Evolutionary conservation across 179 eudicot genomes (phyloP).

Genomic region (Carnegiea gigantea): DNA sequence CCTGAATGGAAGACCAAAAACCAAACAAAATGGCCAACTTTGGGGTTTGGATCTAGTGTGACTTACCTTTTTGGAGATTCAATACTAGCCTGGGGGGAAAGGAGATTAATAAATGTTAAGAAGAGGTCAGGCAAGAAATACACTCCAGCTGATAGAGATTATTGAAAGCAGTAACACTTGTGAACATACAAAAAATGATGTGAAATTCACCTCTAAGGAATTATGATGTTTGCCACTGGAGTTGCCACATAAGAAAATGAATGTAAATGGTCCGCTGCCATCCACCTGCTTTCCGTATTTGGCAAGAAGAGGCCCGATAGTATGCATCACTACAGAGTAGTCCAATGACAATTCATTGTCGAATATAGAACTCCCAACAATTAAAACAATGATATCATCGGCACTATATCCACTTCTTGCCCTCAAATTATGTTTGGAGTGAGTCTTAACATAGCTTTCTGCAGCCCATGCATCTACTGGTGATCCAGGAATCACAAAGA

Average conservation of each 20-base stretch:
- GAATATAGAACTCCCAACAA: conserved; percentile 81
- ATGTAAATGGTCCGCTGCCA: conserved; percentile 45
- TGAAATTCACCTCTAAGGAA: conserved; percentile 65
- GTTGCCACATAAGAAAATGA: conserved; percentile 74
- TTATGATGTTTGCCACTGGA: conserved; percentile 61
- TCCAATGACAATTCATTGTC: conserved; percentile 85
- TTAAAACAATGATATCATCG: conserved; percentile 74
- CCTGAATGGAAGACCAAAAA: too few relatives aligned
- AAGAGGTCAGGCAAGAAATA: too few relatives aligned
- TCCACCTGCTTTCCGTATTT: conserved; percentile 66
- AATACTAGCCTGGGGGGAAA: too few relatives aligned
- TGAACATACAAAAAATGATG: background rate
- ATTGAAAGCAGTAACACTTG: background rate
- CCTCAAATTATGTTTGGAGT: conserved; percentile 64
- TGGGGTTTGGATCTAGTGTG: too few relatives aligned
- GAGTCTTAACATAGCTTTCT: conserved; percentile 66
- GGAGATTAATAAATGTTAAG: too few relatives aligned
- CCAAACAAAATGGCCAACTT: too few relatives aligned
- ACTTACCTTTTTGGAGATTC: too few relatives aligned
- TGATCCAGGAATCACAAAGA: conserved; percentile 98
- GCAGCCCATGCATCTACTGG: conserved; percentile 94
- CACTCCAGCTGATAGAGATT: background rate
- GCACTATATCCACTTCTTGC: conserved; percentile 48
- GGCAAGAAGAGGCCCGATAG: conserved; percentile 70
- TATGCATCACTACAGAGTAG: conserved; percentile 80